Percentiles rank a stretch among this genome's conserved stretches.
Evolutionary conservation across 1,284 basidiomycete genomes (phyloP).

Genomic region (Ganoderma lucidum): DNA sequence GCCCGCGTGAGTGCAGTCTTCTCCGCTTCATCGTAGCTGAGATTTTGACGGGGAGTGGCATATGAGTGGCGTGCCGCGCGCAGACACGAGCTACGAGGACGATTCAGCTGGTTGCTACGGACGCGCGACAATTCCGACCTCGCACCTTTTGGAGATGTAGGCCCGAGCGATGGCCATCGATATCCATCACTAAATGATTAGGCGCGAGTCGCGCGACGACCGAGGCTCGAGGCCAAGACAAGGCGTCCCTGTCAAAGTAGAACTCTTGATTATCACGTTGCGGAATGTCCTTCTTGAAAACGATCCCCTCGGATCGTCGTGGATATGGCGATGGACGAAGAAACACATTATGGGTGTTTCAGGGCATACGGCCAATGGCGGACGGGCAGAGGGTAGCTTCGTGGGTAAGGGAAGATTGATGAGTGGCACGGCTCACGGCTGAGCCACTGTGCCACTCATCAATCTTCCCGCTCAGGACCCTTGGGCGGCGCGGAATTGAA

Average conservation of each 20-base stretch:
- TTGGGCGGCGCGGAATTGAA: not conserved
- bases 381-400: not conserved
- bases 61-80: not conserved
- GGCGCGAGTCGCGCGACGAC: not conserved
- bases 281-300: not conserved
- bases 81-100: not conserved
- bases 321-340: not conserved
- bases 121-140: too few relatives aligned
- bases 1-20: not conserved
- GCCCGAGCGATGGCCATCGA: not conserved
- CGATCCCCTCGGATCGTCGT: not conserved
- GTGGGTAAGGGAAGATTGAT: constrained; percentile 2
- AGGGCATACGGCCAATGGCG: not conserved
- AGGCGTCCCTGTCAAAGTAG: not conserved
- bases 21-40: not conserved
- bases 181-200: not conserved
- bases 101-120: not conserved
- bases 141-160: not conserved
- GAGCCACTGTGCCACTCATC: too few relatives aligned
- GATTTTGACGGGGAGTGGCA: constrained; percentile 2
- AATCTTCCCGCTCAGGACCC: not conserved
- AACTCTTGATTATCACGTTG: not conserved
- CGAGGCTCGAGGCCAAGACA: not conserved
- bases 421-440: not conserved
- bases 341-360: not conserved